Conservation (phyloP, 2,329 filamentous ascomycete genomes). For the Mycosphaerella arachidis region DNA sequence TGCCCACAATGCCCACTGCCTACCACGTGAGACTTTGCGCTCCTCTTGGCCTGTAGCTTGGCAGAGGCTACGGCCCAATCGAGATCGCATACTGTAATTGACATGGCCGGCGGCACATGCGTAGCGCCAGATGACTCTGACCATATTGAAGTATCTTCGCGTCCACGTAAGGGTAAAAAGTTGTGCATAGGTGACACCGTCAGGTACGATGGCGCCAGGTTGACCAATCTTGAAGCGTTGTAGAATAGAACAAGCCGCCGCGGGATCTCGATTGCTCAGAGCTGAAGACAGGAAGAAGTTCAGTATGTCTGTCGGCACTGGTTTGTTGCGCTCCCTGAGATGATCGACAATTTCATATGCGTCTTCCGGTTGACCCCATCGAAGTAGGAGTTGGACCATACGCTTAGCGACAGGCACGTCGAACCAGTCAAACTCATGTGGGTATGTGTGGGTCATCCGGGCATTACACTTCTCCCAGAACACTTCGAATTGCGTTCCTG, state of each 20-base stretch:
- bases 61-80: slow-evolving; percentile 13
- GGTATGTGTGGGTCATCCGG: slow-evolving; percentile 1
- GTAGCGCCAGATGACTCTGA: slow-evolving; percentile 34
- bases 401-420: slow-evolving; percentile 17
- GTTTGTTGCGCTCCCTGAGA: slow-evolving; percentile 8
- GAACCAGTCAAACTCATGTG: slow-evolving; percentile 23
- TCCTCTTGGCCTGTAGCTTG: too few species aligned
- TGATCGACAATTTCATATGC: slow-evolving; percentile 19
- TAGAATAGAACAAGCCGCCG: slow-evolving; percentile 16
- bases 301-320: slow-evolving; percentile 12
- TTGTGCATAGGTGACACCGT: slow-evolving; percentile 14
- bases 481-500: slow-evolving; percentile 5
- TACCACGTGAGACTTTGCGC: neutral
- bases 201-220: slow-evolving; percentile 9
- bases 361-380: slow-evolving; percentile 18
- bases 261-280: slow-evolving; percentile 10
- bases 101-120: slow-evolving; percentile 28
- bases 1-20: slow-evolving; percentile 19
- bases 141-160: slow-evolving; percentile 24
- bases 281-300: slow-evolving; percentile 27
- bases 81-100: slow-evolving; percentile 5
- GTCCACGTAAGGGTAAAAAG: slow-evolving; percentile 28
- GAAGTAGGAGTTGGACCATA: slow-evolving; percentile 23
- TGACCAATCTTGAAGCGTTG: slow-evolving; percentile 14
- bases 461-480: slow-evolving; percentile 23